Evolutionary conservation across 371 early-diverging fungal genomes (phyloP).

Genomic region (Mortierella sp.): DNA sequence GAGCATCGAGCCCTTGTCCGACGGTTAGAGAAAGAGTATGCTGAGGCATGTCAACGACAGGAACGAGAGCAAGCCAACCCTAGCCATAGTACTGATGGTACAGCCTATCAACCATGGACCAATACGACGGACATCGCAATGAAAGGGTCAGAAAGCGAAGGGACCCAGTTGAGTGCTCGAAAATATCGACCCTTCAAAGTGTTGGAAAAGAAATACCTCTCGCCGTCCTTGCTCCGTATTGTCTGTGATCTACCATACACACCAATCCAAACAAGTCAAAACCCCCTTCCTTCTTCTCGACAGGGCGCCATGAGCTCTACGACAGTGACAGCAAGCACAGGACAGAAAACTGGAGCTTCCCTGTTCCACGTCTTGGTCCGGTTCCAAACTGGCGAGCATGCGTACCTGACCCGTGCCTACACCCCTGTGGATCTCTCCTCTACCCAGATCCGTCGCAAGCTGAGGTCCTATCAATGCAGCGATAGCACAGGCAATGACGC

Average conservation of each 20-base stretch:
- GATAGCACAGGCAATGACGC: neutral
- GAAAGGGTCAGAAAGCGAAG: neutral
- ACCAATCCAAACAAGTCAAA: neutral
- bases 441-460: no score
- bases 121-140: neutral
- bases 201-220: slow-evolving; percentile 19
- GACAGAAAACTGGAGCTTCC: neutral
- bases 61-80: slow-evolving; percentile 2
- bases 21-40: slow-evolving; percentile 12
- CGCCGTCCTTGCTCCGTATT: slow-evolving; percentile 24
- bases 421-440: slow-evolving; percentile 34
- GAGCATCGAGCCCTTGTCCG: slow-evolving; percentile 13
- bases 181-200: slow-evolving; percentile 37
- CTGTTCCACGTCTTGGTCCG: slow-evolving; percentile 44
- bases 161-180: slow-evolving; percentile 21
- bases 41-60: slow-evolving; percentile 10
- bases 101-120: neutral
- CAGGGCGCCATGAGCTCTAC: neutral
- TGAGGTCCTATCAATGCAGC: neutral
- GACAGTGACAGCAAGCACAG: no score
- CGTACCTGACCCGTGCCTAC: slow-evolving; percentile 34
- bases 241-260: slow-evolving; percentile 32
- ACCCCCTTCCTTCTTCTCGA: neutral
- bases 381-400: slow-evolving; percentile 6
- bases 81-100: no score